Evolutionary conservation across 208 protist species (phyloP), one percentile per base, ranked within the genome.

Genomic region (Acanthamoeba sp.): DNA sequence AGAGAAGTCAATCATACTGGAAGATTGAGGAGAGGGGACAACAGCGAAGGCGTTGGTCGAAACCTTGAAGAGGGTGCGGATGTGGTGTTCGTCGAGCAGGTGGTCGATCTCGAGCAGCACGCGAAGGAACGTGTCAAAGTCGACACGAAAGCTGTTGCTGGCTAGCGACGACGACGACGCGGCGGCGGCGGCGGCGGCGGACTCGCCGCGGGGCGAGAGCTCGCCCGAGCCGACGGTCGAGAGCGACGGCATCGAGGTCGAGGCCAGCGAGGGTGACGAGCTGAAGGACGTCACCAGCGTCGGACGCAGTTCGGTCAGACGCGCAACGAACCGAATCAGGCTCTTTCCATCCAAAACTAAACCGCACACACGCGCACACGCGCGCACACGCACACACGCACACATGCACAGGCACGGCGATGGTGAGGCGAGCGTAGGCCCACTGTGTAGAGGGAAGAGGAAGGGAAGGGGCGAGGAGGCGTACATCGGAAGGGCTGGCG

Each of bases 401-500:
- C n/a, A n/a, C n/a, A n/a, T n/a, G n/a, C n/a, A n/a, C n/a, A n/a
- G n/a, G n/a, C n/a, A n/a, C n/a, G n/a, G n/a, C n/a, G n/a, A n/a
- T n/a, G n/a, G n/a, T n/a, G n/a, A n/a, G n/a, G n/a, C n/a, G n/a
- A n/a, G n/a, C n/a, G n/a, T n/a, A n/a, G n/a, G n/a, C n/a, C n/a
- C n/a, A n/a, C n/a, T n/a, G n/a, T n/a, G n/a, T n/a, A 71, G 29
- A 27, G 14, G 22, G 29, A 71, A 27, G 14, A 71, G 29, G 62
- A 7, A 22, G 7, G 29, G 22, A 27, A 71, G 5, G 62, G 9
- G 38, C n/a, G n/a, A n/a, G n/a, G n/a, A n/a, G 1, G 50, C 50
- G 78, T 55, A 87, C 78, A 87, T 50, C 78, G 78, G 50, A 87
- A 87, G 50, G 78, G 78, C 78, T 87, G 78, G 3, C 78, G 78